Percentiles rank a stretch among this genome's conserved stretches.
Evolutionary conservation across 2,329 filamentous ascomycete species (phyloP).

Genomic region (Exophiala sp.): DNA sequence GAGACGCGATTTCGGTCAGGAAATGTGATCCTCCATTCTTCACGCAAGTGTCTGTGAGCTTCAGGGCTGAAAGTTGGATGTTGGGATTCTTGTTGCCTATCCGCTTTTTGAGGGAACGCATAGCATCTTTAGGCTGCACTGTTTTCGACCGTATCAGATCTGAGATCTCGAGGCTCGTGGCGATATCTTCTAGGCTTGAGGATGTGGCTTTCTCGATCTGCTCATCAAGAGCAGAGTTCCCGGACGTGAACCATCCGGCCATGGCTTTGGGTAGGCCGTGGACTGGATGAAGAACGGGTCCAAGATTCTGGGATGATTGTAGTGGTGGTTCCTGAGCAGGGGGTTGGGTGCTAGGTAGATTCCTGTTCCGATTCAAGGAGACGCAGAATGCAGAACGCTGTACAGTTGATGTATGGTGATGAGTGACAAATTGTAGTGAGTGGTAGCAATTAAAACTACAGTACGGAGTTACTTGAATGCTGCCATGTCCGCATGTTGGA

Average conservation of each 20-base stretch:
- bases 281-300: background rate
- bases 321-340: background rate
- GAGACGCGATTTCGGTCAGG: slow-evolving; percentile 87
- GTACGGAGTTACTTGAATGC: too few species aligned
- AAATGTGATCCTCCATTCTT: slow-evolving; percentile 98
- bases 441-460: too few species aligned
- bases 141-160: slow-evolving; percentile 97
- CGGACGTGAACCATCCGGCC: slow-evolving; percentile 94
- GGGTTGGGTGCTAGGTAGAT: background rate
- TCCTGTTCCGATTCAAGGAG: background rate
- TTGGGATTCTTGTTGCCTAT: slow-evolving; percentile 98
- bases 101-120: slow-evolving; percentile 90
- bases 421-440: too few species aligned
- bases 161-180: slow-evolving; percentile 95
- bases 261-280: slow-evolving; percentile 53
- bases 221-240: slow-evolving; percentile 88
- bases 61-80: slow-evolving; percentile 88
- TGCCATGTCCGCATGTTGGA: too few species aligned
- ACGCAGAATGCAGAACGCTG: background rate
- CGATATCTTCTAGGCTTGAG: slow-evolving; percentile 94
- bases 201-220: slow-evolving; percentile 94
- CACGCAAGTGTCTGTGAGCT: slow-evolving; percentile 95
- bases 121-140: slow-evolving; percentile 94
- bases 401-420: too few species aligned
- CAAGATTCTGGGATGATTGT: background rate